Conservation (phyloP, 441 rosid species). For the Gossypium laxum region DNA sequence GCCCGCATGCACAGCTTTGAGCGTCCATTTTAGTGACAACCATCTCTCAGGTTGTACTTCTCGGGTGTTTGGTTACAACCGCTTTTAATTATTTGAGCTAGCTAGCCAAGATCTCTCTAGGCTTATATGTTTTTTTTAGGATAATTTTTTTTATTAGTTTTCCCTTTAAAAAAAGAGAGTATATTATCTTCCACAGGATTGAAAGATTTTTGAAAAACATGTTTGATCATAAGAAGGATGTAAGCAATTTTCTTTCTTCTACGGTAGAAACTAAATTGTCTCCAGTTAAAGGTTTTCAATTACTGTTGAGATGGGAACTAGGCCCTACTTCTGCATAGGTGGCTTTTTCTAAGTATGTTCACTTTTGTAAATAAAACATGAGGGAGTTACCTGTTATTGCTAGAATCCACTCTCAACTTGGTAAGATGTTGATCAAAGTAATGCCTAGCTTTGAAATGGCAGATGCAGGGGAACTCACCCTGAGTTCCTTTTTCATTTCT, state of each 20-base stretch:
- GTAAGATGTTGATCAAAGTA: background rate
- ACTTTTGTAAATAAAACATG: background rate
- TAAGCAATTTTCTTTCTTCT: background rate
- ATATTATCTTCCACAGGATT: background rate
- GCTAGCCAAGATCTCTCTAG: background rate
- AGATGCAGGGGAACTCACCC: background rate
- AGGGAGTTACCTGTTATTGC: background rate
- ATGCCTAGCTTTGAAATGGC: background rate
- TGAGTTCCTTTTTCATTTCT: background rate
- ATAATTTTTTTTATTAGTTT: background rate
- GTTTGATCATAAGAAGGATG: background rate
- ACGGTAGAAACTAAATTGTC: background rate
- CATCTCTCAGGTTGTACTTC: background rate
- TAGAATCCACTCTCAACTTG: background rate
- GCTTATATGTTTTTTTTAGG: background rate
- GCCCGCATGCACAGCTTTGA: background rate
- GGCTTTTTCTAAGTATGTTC: background rate
- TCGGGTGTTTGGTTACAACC: background rate
- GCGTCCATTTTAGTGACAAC: background rate
- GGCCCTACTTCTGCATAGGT: background rate
- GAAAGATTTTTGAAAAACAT: background rate
- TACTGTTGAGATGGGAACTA: background rate
- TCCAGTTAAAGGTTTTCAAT: background rate
- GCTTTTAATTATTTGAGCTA: background rate
- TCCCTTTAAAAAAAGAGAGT: background rate